Base-by-base conservation (phyloP, 495 filamentous ascomycete genomes). In the Talaromyces proteolyticus region DNA sequence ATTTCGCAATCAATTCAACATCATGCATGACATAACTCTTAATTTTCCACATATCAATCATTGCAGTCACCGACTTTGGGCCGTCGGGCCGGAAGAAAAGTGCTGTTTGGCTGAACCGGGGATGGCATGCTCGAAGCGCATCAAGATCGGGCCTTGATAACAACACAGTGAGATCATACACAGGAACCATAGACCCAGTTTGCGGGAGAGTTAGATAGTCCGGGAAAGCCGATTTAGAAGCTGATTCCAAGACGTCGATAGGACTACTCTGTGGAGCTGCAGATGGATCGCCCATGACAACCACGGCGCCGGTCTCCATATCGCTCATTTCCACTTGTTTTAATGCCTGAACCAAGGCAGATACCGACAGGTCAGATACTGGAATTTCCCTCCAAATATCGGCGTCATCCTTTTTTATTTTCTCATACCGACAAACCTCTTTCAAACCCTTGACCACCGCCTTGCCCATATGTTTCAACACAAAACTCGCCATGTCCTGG, bases 21-120 rank as follows among this genome's bases (percentile, higher is more conserved):
- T 62, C 61, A 37, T 54, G 48, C 21, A 52, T 54, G 5, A 86
- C 24, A 53, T 78, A 88, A 0, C 77, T 81, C 54, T 88, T 78
- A 14, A 91, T 57, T 56, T 80, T 84, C 86, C 87, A 89, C 38
- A 92, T 55, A 38, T 69, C 59, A 53, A 79, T 42, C 62, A 89
- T 73, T 38, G 81, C 52, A 6, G 74, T 57, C 6, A 77, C 47
- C 1, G 76, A 82, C 7, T 52, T 37, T 17, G 47, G 40, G 5
- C 63, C 62, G 18, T 61, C 54, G 2, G 72, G 65, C 38, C 63
- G 66, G 52, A 69, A 70, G 39, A 67, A 75, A 42, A 65, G 51
- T 18, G 57, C 71, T 16, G 19, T 41, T 20, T 44, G 51, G 19
- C 60, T 55, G 38, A 66, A 67, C 14, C 58, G 59, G 0, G 52